phyloP scores from a whole-genome alignment of 73 alveolate species.

The Paramecium biaurelia region DNA sequence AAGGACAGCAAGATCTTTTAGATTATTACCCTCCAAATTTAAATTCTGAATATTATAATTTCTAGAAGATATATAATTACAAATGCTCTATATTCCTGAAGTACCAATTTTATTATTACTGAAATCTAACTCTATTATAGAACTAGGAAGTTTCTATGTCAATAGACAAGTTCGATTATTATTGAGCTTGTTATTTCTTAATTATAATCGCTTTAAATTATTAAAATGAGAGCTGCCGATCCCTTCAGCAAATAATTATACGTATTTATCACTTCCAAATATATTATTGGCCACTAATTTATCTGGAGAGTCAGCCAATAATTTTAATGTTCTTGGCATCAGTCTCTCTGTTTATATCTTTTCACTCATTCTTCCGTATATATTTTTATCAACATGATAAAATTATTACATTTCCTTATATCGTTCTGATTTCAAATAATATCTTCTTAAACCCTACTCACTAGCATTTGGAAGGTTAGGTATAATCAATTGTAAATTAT shows the following conservation, averaged over 20 bases:
- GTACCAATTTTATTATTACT: constrained; percentile 20
- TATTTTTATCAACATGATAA: constrained; percentile 24
- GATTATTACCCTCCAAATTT: constrained; percentile 54
- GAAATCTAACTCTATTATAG: constrained; percentile 14
- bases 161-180: neutral
- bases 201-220: neutral
- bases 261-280: constrained; percentile 32
- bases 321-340: constrained; percentile 21
- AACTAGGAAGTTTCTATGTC: neutral
- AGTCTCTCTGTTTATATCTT: constrained; percentile 22
- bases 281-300: constrained; percentile 15
- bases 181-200: neutral
- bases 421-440: neutral
- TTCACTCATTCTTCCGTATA: constrained; percentile 23
- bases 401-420: neutral
- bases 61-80: neutral
- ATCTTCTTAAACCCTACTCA: neutral
- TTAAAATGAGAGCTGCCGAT: neutral
- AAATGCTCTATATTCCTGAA: neutral
- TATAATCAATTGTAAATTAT: neutral
- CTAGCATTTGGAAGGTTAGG: neutral
- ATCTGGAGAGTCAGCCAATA: neutral
- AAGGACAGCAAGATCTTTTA: constrained; percentile 26
- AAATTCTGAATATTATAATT: neutral
- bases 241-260: constrained; percentile 44